A percentile compares a stretch with the other conserved stretches of the same genome.
Conservation (phyloP, 495 filamentous ascomycete species). For the Neurospora africana region DNA sequence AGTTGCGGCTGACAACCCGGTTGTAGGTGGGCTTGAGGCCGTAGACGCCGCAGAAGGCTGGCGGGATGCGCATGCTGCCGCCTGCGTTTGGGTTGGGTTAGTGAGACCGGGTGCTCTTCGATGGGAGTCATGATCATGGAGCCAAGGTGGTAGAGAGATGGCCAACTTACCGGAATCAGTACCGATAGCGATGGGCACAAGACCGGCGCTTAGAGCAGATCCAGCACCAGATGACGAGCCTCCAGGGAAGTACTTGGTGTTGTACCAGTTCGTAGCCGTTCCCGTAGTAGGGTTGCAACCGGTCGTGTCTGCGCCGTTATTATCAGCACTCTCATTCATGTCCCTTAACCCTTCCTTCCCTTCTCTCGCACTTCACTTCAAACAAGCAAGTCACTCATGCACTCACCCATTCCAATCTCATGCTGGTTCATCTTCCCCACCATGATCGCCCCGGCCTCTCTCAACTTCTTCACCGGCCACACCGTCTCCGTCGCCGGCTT, state of each 20-base stretch:
- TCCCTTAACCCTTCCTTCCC: neutral
- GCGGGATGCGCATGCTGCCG: slow-evolving; percentile 73
- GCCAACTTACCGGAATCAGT: slow-evolving; percentile 54
- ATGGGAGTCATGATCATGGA: neutral
- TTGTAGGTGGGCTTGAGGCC: slow-evolving; percentile 79
- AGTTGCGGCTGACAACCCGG: slow-evolving; percentile 49
- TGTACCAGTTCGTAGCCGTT: slow-evolving; percentile 77
- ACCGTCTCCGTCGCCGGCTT: slow-evolving; percentile 23
- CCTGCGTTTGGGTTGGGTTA: slow-evolving; percentile 19
- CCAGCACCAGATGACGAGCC: slow-evolving; percentile 81
- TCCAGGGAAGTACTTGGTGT: slow-evolving; percentile 70
- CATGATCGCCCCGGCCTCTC: slow-evolving; percentile 70
- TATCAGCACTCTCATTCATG: neutral
- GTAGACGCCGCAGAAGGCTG: slow-evolving; percentile 75
- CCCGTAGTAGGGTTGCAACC: slow-evolving; percentile 59
- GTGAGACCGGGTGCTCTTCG: neutral
- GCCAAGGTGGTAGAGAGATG: neutral
- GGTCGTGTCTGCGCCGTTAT: slow-evolving; percentile 18
- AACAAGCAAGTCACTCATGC: neutral
- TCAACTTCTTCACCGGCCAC: slow-evolving; percentile 67
- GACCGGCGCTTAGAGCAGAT: slow-evolving; percentile 63
- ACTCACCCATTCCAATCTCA: slow-evolving; percentile 54
- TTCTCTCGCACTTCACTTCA: neutral
- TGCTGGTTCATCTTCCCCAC: slow-evolving; percentile 89
- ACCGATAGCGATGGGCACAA: slow-evolving; percentile 74